Evolutionary conservation across 2,329 filamentous ascomycete species (phyloP).

Genomic region (Venturia asperata): DNA sequence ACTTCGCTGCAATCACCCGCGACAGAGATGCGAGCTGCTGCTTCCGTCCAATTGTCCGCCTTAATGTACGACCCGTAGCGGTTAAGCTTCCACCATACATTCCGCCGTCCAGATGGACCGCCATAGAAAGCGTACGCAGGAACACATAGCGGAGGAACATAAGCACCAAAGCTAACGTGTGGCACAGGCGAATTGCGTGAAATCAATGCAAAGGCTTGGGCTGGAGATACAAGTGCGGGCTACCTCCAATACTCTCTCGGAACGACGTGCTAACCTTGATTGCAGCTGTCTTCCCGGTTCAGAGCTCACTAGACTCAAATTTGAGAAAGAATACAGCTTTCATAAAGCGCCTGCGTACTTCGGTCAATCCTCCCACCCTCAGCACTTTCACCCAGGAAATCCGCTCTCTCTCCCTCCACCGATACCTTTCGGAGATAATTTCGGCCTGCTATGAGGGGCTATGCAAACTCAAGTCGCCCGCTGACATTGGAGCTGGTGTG

Average conservation of each 20-base stretch:
- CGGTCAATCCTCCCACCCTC: slow-evolving; percentile 71
- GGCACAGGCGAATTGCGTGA: slow-evolving; percentile 75
- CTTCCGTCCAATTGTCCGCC: slow-evolving; percentile 2
- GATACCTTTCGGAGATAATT: slow-evolving; percentile 95
- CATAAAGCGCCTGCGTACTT: slow-evolving; percentile 90
- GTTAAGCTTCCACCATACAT: slow-evolving; percentile 7
- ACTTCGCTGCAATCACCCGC: background rate
- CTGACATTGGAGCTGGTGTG: slow-evolving; percentile 85
- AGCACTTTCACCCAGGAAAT: slow-evolving; percentile 85
- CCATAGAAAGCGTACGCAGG: slow-evolving; percentile 40
- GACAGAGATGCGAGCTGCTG: slow-evolving; percentile 14
- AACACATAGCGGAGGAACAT: slow-evolving; percentile 6
- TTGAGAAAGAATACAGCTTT: slow-evolving; percentile 98
- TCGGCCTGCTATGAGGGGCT: slow-evolving; percentile 92
- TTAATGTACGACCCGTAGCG: slow-evolving; percentile 20
- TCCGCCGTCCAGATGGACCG: slow-evolving; percentile 39
- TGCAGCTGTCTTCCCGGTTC: slow-evolving; percentile 69
- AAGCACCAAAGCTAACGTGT: background rate
- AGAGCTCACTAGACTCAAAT: slow-evolving; percentile 79
- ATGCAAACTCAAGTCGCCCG: slow-evolving; percentile 81
- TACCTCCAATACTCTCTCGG: slow-evolving; percentile 21
- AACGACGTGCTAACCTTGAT: slow-evolving; percentile 5
- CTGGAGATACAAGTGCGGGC: slow-evolving; percentile 70
- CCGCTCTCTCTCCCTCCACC: slow-evolving; percentile 81
- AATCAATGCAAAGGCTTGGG: slow-evolving; percentile 82